A percentile compares a stretch with the other conserved stretches of the same genome.
Conservation (phyloP, 1,284 basidiomycete species). For the Rhodotorula sp. region DNA sequence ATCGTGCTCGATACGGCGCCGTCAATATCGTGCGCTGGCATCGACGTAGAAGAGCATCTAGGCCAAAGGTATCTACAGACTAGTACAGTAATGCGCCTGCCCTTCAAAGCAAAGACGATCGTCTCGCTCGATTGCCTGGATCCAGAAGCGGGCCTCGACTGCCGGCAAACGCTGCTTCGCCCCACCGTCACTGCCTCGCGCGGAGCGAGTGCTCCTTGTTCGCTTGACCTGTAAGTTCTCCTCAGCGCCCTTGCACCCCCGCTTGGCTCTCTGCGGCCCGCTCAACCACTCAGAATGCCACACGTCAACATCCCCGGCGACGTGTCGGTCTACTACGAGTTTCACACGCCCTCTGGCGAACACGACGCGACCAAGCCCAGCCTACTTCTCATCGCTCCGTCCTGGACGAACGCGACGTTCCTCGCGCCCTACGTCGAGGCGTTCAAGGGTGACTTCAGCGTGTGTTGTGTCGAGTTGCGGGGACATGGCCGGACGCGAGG, state of each 20-base stretch:
- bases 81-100: too few species aligned
- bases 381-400: slow-evolving; percentile 27
- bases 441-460: slow-evolving; percentile 9
- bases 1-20: too few species aligned
- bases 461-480: slow-evolving; percentile 15
- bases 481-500: slow-evolving; percentile 14
- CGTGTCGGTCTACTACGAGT: slow-evolving; percentile 24
- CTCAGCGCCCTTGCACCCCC: not conserved
- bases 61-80: too few species aligned
- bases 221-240: not conserved
- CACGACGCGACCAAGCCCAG: slow-evolving; percentile 12
- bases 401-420: slow-evolving; percentile 16
- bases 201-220: too few species aligned
- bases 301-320: slow-evolving; percentile 14
- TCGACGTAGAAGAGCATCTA: too few species aligned
- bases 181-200: too few species aligned
- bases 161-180: too few species aligned
- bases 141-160: too few species aligned
- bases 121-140: too few species aligned
- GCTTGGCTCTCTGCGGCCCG: too few species aligned
- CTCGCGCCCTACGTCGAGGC: slow-evolving; percentile 16
- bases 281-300: slow-evolving; percentile 13
- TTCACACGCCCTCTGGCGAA: not conserved
- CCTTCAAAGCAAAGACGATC: too few species aligned
- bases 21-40: too few species aligned